A percentile compares a stretch with the other conserved stretches of the same genome.
Evolutionary conservation across 1,284 basidiomycete genomes (phyloP).

Genomic region (Ustilago sp.): DNA sequence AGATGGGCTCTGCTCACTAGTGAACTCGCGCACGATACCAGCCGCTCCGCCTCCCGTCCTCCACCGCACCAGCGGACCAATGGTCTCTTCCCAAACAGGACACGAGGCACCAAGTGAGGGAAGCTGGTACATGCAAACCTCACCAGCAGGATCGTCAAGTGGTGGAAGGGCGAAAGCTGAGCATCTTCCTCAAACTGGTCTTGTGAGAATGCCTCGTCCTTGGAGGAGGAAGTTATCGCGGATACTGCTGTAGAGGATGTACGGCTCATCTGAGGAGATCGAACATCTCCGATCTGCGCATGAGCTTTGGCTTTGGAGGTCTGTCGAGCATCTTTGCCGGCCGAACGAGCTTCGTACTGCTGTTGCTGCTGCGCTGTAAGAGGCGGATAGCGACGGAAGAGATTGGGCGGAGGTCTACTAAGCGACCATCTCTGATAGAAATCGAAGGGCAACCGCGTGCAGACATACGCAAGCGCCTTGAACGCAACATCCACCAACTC

Average conservation of each 20-base stretch:
- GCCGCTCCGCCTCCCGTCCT: slow-evolving; percentile 63
- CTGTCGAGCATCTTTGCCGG: background rate
- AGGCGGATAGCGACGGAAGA: slow-evolving; percentile 15
- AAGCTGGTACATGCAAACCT: slow-evolving; percentile 64
- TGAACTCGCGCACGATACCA: slow-evolving; percentile 55
- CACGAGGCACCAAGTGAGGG: slow-evolving; percentile 64
- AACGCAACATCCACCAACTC: slow-evolving; percentile 63
- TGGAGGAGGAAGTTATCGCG: slow-evolving; percentile 15
- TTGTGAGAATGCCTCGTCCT: slow-evolving; percentile 25
- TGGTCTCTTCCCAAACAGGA: slow-evolving; percentile 68
- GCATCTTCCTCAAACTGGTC: slow-evolving; percentile 26
- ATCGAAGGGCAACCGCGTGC: slow-evolving; percentile 48
- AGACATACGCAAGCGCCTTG: slow-evolving; percentile 50
- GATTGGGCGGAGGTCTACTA: slow-evolving; percentile 31
- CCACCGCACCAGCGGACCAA: slow-evolving; percentile 66
- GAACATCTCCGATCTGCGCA: background rate
- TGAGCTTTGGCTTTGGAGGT: background rate
- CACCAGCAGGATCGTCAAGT: slow-evolving; percentile 59
- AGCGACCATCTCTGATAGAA: slow-evolving; percentile 55
- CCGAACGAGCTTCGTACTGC: background rate
- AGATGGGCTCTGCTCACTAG: slow-evolving; percentile 14
- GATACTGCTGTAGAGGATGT: slow-evolving; percentile 15
- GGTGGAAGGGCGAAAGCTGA: slow-evolving; percentile 63
- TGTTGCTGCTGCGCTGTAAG: slow-evolving; percentile 5
- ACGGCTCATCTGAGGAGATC: background rate